Conservation (phyloP, 495 filamentous ascomycete genomes). For the Daldinia decipiens region DNA sequence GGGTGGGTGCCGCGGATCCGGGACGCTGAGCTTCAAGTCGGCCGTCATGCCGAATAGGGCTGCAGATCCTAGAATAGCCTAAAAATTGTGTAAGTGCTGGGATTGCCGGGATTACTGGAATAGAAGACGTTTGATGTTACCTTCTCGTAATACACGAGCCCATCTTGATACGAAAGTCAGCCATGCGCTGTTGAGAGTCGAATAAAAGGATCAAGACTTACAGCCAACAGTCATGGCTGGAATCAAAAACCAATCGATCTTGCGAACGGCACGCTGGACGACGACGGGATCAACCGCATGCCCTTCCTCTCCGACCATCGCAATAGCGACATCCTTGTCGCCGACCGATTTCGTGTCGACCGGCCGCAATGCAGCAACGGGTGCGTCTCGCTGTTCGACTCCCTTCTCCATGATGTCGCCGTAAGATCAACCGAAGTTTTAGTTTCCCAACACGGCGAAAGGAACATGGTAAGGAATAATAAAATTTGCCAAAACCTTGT, state of each 20-base stretch:
- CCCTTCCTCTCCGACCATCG: conserved; percentile 51
- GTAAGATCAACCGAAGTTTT: background rate
- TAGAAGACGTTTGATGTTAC: conserved; percentile 44
- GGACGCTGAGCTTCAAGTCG: conserved; percentile 66
- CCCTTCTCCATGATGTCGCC: conserved; percentile 29
- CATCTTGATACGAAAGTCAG: conserved; percentile 54
- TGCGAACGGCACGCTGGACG: conserved; percentile 64
- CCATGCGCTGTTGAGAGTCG: background rate
- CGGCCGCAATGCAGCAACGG: conserved; percentile 2
- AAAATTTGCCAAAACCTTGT: conserved; percentile 3
- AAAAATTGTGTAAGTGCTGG: conserved; percentile 5
- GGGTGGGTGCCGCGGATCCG: conserved; percentile 61
- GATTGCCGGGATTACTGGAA: background rate
- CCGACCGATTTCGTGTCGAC: conserved; percentile 8
- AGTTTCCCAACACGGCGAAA: background rate
- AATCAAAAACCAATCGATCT: conserved; percentile 77
- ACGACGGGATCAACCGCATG: conserved; percentile 37
- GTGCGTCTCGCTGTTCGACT: conserved; percentile 15
- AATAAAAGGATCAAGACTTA: conserved; percentile 20
- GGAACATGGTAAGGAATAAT: background rate
- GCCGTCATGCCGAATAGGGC: conserved; percentile 79
- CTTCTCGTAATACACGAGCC: conserved; percentile 83
- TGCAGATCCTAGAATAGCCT: conserved; percentile 78
- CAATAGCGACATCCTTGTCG: conserved; percentile 52
- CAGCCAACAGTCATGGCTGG: conserved; percentile 75